Evolutionary conservation across 352 stramenopile genomes (phyloP).

Genomic region (Albugo candida): DNA sequence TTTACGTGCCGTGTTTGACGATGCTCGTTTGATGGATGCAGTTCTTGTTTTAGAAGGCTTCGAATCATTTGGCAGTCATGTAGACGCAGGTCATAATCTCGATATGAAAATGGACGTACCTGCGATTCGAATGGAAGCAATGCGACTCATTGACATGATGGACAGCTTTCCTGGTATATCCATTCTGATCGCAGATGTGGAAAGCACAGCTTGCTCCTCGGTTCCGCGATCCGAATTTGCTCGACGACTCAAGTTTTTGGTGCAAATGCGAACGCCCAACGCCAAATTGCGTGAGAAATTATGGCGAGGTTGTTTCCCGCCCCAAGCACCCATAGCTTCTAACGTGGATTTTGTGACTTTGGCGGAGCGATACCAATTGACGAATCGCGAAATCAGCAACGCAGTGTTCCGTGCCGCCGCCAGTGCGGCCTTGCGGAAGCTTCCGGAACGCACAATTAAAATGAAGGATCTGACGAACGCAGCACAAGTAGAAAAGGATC

Average conservation of each 20-base stretch:
- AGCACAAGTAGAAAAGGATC: slow-evolving; percentile 53
- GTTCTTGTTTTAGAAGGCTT: slow-evolving; percentile 76
- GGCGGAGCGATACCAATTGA: slow-evolving; percentile 55
- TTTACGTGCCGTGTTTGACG: slow-evolving; percentile 64
- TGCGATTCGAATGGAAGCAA: slow-evolving; percentile 49
- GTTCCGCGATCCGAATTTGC: slow-evolving; percentile 45
- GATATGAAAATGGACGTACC: slow-evolving; percentile 45
- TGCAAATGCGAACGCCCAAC: slow-evolving; percentile 68
- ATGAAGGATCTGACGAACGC: slow-evolving; percentile 66
- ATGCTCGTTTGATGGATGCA: slow-evolving; percentile 70
- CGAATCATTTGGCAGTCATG: slow-evolving; percentile 64
- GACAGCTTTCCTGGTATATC: slow-evolving; percentile 59
- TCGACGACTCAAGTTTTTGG: slow-evolving; percentile 65
- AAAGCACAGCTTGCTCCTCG: slow-evolving; percentile 21
- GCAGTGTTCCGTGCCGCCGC: slow-evolving; percentile 65
- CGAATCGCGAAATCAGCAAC: slow-evolving; percentile 56
- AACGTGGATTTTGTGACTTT: slow-evolving; percentile 47
- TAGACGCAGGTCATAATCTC: slow-evolving; percentile 30
- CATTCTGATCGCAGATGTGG: slow-evolving; percentile 53
- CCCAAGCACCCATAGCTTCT: slow-evolving; percentile 36
- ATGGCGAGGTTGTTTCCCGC: slow-evolving; percentile 57
- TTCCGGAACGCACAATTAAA: slow-evolving; percentile 34
- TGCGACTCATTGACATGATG: slow-evolving; percentile 60
- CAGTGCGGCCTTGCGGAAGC: slow-evolving; percentile 39
- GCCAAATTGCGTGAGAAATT: slow-evolving; percentile 44